Percentiles rank a stretch among this genome's conserved stretches.
phyloP scores from a whole-genome alignment of 805 yeast genomes.

The Nakazawaea molendinolei region DNA sequence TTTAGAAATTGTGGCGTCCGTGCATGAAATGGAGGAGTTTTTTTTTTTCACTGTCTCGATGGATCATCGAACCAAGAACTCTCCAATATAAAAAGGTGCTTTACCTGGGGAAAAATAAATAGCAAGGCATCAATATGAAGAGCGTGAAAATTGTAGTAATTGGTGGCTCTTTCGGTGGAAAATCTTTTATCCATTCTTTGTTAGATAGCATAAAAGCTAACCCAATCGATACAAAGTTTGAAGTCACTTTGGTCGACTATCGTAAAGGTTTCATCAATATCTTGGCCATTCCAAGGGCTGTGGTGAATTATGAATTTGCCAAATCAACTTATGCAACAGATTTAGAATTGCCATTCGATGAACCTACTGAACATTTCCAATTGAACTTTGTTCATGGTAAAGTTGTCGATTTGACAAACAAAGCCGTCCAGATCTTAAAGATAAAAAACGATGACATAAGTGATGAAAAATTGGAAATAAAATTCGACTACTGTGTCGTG shows the following conservation, averaged over 20 bases:
- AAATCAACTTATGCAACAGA: conserved; percentile 22
- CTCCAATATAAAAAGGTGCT: neutral
- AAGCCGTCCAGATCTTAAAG: conserved; percentile 4
- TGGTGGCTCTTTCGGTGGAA: conserved; percentile 33
- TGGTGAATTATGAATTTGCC: conserved; percentile 32
- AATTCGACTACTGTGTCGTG: conserved; percentile 39
- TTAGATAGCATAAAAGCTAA: too few species aligned
- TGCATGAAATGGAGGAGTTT: too few species aligned
- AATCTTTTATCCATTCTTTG: conserved; percentile 23
- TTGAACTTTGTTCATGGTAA: conserved; percentile 14
- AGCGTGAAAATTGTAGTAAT: conserved; percentile 19
- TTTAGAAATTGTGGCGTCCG: too few species aligned
- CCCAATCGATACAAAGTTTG: conserved; percentile 13
- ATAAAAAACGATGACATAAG: conserved; percentile 2
- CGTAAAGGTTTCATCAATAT: conserved; percentile 34
- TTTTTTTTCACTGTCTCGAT: too few species aligned
- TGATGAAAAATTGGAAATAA: conserved; percentile 14
- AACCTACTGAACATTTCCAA: neutral
- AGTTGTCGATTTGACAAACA: conserved; percentile 10
- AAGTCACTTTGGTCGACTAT: conserved; percentile 31
- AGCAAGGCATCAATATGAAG: neutral
- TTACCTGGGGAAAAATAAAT: neutral
- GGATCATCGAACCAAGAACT: too few species aligned
- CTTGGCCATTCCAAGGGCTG: conserved; percentile 31
- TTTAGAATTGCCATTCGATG: conserved; percentile 13